These are phyloP conservation scores for Scenedesmus sp. DNA, from an alignment of 163 green algal species.

Conservation along the genomic window DNA sequence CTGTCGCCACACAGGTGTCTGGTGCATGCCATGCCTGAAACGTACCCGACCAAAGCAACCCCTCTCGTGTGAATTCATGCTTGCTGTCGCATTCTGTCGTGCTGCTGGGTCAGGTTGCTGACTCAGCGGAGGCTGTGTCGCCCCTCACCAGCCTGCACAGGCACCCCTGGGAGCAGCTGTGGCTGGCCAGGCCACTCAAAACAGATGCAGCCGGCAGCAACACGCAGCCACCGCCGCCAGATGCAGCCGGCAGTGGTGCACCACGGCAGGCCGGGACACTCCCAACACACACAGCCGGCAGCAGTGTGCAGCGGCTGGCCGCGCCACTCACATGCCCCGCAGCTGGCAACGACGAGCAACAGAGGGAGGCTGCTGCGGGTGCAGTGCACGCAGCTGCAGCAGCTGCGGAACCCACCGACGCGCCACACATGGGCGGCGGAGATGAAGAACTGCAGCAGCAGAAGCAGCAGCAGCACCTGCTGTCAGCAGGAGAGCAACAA, in stretches of 20 bases:
- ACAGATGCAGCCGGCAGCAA: not conserved
- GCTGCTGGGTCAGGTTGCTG: not conserved
- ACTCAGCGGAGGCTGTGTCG: conserved; percentile 20
- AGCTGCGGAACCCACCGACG: no score
- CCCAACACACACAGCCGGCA: no score
- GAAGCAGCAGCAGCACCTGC: not conserved
- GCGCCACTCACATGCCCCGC: no score
- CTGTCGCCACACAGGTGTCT: no score
- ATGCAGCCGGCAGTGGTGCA: not conserved
- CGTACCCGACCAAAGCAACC: no score
- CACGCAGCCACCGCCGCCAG: not conserved
- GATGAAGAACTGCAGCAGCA: not conserved
- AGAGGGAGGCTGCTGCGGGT: not conserved
- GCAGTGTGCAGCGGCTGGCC: not conserved
- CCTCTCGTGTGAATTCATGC: no score
- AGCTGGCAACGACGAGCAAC: no score
- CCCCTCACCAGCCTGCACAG: conserved; percentile 64
- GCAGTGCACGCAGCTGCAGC: not conserved
- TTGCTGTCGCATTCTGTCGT: not conserved
- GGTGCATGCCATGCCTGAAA: no score
- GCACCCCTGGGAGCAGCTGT: conserved; percentile 79
- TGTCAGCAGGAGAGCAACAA: not conserved
- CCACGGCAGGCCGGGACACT: not conserved
- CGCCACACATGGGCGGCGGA: no score
- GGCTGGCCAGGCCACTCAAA: conserved; percentile 61